Evolutionary conservation across 495 filamentous ascomycete species (phyloP).

Genomic region (Aspergillus incahuasiensis): DNA sequence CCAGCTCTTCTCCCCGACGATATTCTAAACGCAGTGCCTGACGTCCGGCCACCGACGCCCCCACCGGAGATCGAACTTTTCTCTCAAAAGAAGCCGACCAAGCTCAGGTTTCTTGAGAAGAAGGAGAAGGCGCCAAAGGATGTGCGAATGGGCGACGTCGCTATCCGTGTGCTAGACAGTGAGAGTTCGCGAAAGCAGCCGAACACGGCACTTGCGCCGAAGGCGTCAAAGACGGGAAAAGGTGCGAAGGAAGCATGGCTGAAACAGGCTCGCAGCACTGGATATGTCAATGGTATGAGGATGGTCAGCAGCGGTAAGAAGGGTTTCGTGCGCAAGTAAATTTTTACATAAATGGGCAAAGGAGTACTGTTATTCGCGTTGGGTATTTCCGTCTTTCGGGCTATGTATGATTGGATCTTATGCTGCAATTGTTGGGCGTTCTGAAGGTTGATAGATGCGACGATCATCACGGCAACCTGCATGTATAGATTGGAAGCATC

Average conservation of each 20-base stretch:
- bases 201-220: slow-evolving; percentile 43
- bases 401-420: neutral
- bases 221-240: slow-evolving; percentile 42
- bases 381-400: neutral
- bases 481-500: neutral
- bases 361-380: neutral
- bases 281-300: slow-evolving; percentile 35
- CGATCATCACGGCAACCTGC: neutral
- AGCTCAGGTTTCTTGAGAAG: slow-evolving; percentile 48
- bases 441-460: neutral
- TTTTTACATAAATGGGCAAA: neutral
- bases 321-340: slow-evolving; percentile 42
- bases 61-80: slow-evolving; percentile 25
- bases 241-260: slow-evolving; percentile 49
- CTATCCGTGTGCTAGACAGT: slow-evolving; percentile 48
- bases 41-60: slow-evolving; percentile 36
- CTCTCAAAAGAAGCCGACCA: slow-evolving; percentile 35
- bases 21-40: slow-evolving; percentile 45
- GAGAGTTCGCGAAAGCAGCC: slow-evolving; percentile 30
- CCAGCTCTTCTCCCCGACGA: slow-evolving; percentile 51
- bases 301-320: slow-evolving; percentile 33
- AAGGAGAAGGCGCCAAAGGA: slow-evolving; percentile 51
- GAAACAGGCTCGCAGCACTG: slow-evolving; percentile 33
- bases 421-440: slow-evolving; percentile 3
- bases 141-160: slow-evolving; percentile 46